Base-by-base conservation (phyloP, 2,329 filamentous ascomycete genomes). In the Cordyceps pruinosa region DNA sequence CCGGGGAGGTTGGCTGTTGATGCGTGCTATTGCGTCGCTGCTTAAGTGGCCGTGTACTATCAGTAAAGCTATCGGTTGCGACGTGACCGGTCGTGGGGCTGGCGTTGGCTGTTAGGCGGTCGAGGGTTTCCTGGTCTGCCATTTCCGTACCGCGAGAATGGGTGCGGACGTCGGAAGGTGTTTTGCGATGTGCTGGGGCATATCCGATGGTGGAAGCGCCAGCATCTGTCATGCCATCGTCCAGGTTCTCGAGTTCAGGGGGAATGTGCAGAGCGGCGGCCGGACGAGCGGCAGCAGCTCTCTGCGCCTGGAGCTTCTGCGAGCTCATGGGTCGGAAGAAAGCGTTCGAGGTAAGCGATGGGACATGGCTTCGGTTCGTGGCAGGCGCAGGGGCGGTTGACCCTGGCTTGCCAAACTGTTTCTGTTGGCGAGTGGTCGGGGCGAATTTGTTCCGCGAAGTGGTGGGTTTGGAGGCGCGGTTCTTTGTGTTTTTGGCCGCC, bases 271-370 rank as follows among this genome's bases (percentile, higher is more conserved):
- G 70, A 63, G 73, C 69, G 23, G 73, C 76, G 15, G 70, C 63
- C 2, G 77, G 75, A 23, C 79, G 74, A 37, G 75, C 68, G 9
- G 72, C 80, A 61, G 86, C 83, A 61, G 67, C 85, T 70, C 93
- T 81, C 72, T 97, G 94, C 56, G 91, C 91, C 73, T 97, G 93
- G 51, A 97, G 77, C 69, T 90, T 88, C 70, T 96, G 91, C 25
- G 93, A 96, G 74, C 92, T 97, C 90, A 99, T 96, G 39, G 94
- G 94, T 23, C 87, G 88, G 69, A 96, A 96, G 75, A 99, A 97
- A 55, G 90, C 93, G 67, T 93, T 88, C 17, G 90, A 91, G 3
- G 90, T 87, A 54, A 99, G 76, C 2, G 88, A 91, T 1, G 94
- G 92, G 21, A 96, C 91, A 77, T 99, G 94, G 42, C 89, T 94